Conservation (phyloP, 192 early-diverging fungal genomes). For the Umbelopsis vinacea region DNA sequence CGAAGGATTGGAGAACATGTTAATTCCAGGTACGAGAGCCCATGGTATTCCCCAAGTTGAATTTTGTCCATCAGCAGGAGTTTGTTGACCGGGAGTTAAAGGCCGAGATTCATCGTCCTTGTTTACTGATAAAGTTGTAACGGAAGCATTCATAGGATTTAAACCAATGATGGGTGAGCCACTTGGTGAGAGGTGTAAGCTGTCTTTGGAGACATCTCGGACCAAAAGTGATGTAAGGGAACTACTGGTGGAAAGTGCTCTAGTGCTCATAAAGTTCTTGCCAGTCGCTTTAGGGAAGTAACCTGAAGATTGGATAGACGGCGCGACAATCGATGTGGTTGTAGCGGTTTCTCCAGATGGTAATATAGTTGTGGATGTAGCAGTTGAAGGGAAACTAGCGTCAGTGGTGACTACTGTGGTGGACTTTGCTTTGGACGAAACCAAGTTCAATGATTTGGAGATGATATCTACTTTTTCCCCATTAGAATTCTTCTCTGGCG, state of each 20-base stretch:
- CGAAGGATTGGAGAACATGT: slow-evolving; percentile 15
- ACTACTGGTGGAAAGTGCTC: neutral
- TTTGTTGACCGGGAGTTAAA: neutral
- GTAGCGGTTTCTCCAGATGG: slow-evolving; percentile 8
- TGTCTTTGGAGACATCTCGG: slow-evolving; percentile 7
- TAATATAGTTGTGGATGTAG: slow-evolving; percentile 3
- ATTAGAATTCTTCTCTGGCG: neutral
- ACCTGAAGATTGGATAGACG: neutral
- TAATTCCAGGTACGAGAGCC: slow-evolving; percentile 37
- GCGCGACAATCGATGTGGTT: neutral
- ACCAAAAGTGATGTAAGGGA: slow-evolving; percentile 32
- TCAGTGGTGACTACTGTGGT: slow-evolving; percentile 28
- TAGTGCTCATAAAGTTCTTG: slow-evolving; percentile 8
- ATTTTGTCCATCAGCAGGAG: neutral
- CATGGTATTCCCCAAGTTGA: slow-evolving; percentile 42
- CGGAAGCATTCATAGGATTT: neutral
- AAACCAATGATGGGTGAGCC: neutral
- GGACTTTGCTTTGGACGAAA: slow-evolving; percentile 23
- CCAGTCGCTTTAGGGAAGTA: neutral
- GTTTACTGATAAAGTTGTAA: neutral
- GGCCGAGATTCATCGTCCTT: slow-evolving; percentile 6
- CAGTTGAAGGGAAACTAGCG: slow-evolving; percentile 23
- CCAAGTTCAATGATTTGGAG: neutral
- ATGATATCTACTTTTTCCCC: neutral
- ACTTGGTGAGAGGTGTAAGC: neutral